Base-by-base conservation (phyloP, 371 early-diverging fungal genomes). In the Mortierella sp. region DNA sequence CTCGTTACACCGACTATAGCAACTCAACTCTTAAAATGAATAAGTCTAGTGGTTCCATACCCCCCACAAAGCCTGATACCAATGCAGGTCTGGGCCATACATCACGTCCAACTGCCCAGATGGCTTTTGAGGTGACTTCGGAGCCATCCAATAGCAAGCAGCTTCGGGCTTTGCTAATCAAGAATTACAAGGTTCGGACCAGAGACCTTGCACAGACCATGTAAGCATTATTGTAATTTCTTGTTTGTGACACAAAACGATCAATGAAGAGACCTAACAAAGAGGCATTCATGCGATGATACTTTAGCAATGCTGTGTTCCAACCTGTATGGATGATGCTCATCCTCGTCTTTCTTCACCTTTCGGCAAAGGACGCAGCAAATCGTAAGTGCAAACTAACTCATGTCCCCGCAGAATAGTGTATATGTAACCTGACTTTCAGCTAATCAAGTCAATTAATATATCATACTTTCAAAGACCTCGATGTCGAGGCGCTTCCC, bases 261-360 rank as follows among this genome's bases (percentile, higher is more conserved):
- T 47, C 18, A 18, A 11, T 47, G 16, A 47, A 5, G 14, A 47
- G 14, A 47, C 47, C 47, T 47, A 47, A 47, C 47, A 16, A 4
- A 11, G 14, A 47, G 14, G 18, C 14, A 47, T 47, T 12, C 8
- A 16, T 47, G n/a, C n/a, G n/a, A n/a, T n/a, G n/a, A n/a, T n/a
- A 22, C 26, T 8, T 30, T 60, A 80, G 81, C 37, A 81, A 81
- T 75, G 75, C 81, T 4, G 10, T 81, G 20, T 81, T 81, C 52
- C 66, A 72, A 72, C 81, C 81, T 28, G 81, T 81, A 20, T 81
- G 75, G 76, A 75, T 75, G 81, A 72, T 81, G 81, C 76, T 81
- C 32, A 16, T 81, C 61, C 64, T 81, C 8, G 81, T 81, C 49
- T 81, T 81, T 54, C 76, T 81, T 16, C 81, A 75, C 24, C 57